A percentile compares a stretch with the other conserved stretches of the same genome.
These are phyloP conservation scores for Olyra latifolia DNA, from an alignment of 176 grass and related monocot genomes.

Conservation along the genomic window DNA sequence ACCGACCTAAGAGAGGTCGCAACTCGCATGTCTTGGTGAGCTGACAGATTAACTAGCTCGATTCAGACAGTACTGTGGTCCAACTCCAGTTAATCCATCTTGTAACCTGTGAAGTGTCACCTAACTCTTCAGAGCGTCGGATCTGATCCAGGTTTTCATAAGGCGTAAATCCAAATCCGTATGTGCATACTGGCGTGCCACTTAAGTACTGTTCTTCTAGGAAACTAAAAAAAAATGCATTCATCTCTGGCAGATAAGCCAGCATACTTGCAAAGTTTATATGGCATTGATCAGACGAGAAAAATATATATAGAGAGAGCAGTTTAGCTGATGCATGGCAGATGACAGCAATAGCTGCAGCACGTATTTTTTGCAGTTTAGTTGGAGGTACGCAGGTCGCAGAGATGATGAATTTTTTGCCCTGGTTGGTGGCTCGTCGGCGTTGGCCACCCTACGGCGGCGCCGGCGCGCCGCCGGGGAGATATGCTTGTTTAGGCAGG, in stretches of 20 bases:
- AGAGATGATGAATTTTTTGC: constrained; percentile 13
- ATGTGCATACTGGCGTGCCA: background rate
- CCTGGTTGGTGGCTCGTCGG: constrained; percentile 32
- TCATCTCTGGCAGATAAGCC: background rate
- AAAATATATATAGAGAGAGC: background rate
- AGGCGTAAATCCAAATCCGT: too few species aligned
- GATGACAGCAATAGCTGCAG: background rate
- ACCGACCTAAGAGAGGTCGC: background rate
- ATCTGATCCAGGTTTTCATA: too few species aligned
- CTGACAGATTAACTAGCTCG: background rate
- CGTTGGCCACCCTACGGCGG: background rate
- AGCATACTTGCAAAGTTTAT: background rate
- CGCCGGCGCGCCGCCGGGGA: background rate
- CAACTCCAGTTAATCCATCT: background rate
- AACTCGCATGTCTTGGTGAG: background rate
- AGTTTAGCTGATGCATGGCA: background rate
- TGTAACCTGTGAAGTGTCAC: too few species aligned
- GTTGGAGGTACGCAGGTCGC: background rate
- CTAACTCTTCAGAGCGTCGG: background rate
- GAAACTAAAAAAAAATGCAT: background rate
- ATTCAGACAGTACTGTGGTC: background rate
- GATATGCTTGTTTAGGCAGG: background rate
- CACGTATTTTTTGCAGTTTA: too few species aligned
- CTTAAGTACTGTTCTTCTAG: background rate
- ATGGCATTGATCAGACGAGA: background rate